phyloP scores from a whole-genome alignment of 768 basidiomycete genomes.

The Kwoniella bestiolae region DNA sequence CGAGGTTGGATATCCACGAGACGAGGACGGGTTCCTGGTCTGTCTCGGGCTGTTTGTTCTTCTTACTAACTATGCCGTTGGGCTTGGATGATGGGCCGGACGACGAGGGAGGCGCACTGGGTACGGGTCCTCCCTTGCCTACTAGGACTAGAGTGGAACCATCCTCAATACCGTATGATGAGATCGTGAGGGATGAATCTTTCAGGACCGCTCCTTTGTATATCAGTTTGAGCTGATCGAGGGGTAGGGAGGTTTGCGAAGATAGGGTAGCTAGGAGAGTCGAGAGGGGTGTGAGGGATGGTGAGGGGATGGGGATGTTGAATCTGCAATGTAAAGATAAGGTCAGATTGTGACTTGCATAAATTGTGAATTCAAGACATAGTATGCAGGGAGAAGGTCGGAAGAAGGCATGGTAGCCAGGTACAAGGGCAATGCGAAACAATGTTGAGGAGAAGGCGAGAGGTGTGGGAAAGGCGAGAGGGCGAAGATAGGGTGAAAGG shows the following conservation, averaged over 20 bases:
- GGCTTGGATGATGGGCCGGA: conserved; percentile 15
- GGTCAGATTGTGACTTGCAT: neutral
- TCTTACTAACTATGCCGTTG: conserved; percentile 33
- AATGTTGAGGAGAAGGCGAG: too few relatives aligned
- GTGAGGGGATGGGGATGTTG: conserved; percentile 56
- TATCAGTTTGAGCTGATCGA: conserved; percentile 78
- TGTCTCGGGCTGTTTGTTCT: conserved; percentile 43
- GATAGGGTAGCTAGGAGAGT: conserved; percentile 63
- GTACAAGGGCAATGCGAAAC: too few relatives aligned
- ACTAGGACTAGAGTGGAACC: conserved; percentile 75
- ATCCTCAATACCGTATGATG: conserved; percentile 72
- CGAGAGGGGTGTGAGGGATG: conserved; percentile 51
- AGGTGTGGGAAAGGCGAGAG: too few relatives aligned
- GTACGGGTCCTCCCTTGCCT: conserved; percentile 60
- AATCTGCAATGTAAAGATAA: conserved; percentile 33
- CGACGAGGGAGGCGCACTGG: conserved; percentile 21
- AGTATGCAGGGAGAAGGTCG: neutral
- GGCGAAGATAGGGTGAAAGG: neutral
- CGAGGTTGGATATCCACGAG: conserved; percentile 37
- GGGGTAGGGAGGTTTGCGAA: conserved; percentile 73
- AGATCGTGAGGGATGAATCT: conserved; percentile 72
- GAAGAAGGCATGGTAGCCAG: too few relatives aligned
- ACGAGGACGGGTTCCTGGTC: conserved; percentile 39
- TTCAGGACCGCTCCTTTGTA: conserved; percentile 89
- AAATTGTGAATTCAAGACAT: too few relatives aligned